These are phyloP conservation scores for Trichothecium roseum DNA, from an alignment of 2,329 filamentous ascomycete genomes.

Conservation along the genomic window DNA sequence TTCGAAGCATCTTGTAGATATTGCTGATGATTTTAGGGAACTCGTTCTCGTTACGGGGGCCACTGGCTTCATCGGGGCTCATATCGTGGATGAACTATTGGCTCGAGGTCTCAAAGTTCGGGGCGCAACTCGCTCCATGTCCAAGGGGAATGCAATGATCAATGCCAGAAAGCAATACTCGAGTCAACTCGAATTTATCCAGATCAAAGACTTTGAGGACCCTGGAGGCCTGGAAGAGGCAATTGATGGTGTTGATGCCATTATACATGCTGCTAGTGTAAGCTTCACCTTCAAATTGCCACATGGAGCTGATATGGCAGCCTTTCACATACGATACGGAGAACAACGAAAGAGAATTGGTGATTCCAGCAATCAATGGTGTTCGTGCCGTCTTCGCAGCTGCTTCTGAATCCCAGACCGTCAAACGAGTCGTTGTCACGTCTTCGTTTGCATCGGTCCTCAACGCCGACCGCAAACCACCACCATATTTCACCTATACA, in stretches of 20 bases:
- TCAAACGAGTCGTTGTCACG: conserved; percentile 40
- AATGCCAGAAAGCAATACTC: conserved; percentile 23
- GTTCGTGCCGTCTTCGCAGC: conserved; percentile 29
- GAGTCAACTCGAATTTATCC: conserved; percentile 27
- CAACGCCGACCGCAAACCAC: conserved; percentile 33
- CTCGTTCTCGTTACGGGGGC: conserved; percentile 14
- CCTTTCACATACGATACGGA: conserved; percentile 31
- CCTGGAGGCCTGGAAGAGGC: conserved; percentile 23
- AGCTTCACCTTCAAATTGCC: conserved; percentile 6
- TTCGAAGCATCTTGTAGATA: not conserved
- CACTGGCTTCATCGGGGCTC: conserved; percentile 20
- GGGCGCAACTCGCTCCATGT: conserved; percentile 16
- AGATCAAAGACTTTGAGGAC: conserved; percentile 29
- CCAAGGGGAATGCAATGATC: conserved; percentile 22
- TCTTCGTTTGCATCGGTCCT: conserved; percentile 60
- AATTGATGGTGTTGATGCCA: conserved; percentile 27
- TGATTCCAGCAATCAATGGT: conserved; percentile 34
- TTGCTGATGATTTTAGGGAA: not conserved
- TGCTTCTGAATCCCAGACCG: conserved; percentile 9
- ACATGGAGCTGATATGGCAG: conserved; percentile 11
- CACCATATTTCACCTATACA: conserved; percentile 32
- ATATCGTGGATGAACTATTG: conserved; percentile 21
- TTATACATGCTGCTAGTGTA: conserved; percentile 35
- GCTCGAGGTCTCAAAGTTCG: conserved; percentile 18
- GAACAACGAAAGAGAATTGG: conserved; percentile 32